A percentile compares a stretch with the other conserved stretches of the same genome.
Evolutionary conservation across 83 land plant species (phyloP).

Genomic region (Thuja plicata): DNA sequence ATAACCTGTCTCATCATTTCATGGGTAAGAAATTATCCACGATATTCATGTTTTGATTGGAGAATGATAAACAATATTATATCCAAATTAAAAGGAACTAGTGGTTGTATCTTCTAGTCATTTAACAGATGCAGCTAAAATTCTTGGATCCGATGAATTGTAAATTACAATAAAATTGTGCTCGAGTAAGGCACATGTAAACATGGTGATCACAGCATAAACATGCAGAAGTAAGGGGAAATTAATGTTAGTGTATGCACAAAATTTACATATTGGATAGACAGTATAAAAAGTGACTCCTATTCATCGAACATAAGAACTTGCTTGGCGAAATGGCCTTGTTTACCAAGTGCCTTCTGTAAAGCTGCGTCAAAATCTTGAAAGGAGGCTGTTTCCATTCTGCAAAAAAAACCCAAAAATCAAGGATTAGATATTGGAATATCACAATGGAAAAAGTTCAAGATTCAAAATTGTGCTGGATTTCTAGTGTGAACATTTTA

Average conservation of each 20-base stretch:
- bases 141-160: not conserved
- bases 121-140: not conserved
- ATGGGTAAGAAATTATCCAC: not conserved
- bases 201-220: not conserved
- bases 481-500: too few relatives aligned
- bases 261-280: not conserved
- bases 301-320: slow-evolving; percentile 44
- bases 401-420: slow-evolving; percentile 24
- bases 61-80: too few relatives aligned
- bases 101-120: not conserved
- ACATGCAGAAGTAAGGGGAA: not conserved
- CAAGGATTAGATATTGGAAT: not conserved
- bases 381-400: slow-evolving; percentile 71
- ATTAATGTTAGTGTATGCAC: not conserved
- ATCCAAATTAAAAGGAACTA: not conserved
- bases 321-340: slow-evolving; percentile 71
- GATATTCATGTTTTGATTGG: not conserved
- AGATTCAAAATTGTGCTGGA: not conserved
- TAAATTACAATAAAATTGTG: too few relatives aligned
- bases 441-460: not conserved
- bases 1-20: not conserved
- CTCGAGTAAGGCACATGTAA: not conserved
- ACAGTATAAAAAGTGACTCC: not conserved
- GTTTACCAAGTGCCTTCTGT: slow-evolving; percentile 71
- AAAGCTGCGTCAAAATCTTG: slow-evolving; percentile 52